Evolutionary conservation across 169 alveolate species (phyloP), one percentile per base, ranked within the genome.

Genomic region (Hepatocystis sp.): DNA sequence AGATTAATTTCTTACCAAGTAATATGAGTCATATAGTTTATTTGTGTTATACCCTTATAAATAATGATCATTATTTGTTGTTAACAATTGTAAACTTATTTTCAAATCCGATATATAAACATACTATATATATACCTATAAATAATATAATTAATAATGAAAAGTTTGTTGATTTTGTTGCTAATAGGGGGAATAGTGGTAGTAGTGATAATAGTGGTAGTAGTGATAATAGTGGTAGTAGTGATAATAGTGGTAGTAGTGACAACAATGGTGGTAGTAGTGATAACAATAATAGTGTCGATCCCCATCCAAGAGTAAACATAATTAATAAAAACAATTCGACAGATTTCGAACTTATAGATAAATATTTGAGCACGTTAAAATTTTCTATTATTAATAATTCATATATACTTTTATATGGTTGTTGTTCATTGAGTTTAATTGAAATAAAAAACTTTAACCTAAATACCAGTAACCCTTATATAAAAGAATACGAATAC

Each of bases 331-430:
- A 64, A 34, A 55, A 56, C 4, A 36, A 17, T 7, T 30, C 10
- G 15, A 21, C 11, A 1, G 42, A 68, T 39, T 13, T 42, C n/a
- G 49, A 36, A 58, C 2, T 7, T 51, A 10, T 71, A 10, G 65
- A 71, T 4, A 49, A 39, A 4, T 71, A 58, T 10, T 47, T 71
- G 34, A 71, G 86, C n/a, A 71, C 71, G 11, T 28, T 71, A 3
- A 56, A 71, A 39, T 58, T 71, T 4, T 25, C 86, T 11, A 27
- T 58, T 44, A 40, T 71, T 71, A 71, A 30, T 51, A 71, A 71
- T 15, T 32, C 66, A 0, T 76, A 58, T 58, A 51, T 71, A 1
- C 40, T 71, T 19, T 28, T 71, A 8, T 47, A 71, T 51, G 86
- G 86, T 28, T 60, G 61, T 4, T 71, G 86, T 46, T 7, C 58